Percentiles rank a stretch among this genome's conserved stretches.
Conservation (phyloP, 2,329 filamentous ascomycete species). For the Epicoccum nigrum region DNA sequence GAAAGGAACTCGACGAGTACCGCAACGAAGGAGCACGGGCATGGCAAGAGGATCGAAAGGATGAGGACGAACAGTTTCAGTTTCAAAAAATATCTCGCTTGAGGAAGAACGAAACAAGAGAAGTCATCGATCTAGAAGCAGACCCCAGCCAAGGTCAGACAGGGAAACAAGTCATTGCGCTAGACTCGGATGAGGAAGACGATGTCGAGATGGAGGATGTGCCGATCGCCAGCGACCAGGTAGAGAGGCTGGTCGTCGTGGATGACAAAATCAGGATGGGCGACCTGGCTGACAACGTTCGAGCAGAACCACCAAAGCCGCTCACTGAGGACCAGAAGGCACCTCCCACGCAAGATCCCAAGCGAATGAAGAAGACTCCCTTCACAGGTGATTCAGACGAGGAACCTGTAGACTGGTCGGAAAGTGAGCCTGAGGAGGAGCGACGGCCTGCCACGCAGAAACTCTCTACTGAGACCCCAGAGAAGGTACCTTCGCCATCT, state of each 20-base stretch:
- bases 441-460: constrained; percentile 3
- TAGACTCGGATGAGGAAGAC: constrained; percentile 67
- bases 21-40: constrained; percentile 51
- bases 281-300: constrained; percentile 52
- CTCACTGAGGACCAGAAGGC: constrained; percentile 25
- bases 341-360: constrained; percentile 29
- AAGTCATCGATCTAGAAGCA: constrained; percentile 56
- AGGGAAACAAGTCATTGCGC: constrained; percentile 62
- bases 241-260: constrained; percentile 37
- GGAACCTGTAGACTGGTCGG: constrained; percentile 58
- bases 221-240: constrained; percentile 11
- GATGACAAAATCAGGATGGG: constrained; percentile 48
- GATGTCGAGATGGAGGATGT: constrained; percentile 43
- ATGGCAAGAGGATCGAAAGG: constrained; percentile 63
- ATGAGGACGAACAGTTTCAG: constrained; percentile 64
- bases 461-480: not conserved
- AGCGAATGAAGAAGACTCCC: constrained; percentile 24
- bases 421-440: constrained; percentile 54
- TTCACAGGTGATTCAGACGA: constrained; percentile 46
- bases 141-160: constrained; percentile 51
- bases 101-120: constrained; percentile 60
- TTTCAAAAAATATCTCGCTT: constrained; percentile 67
- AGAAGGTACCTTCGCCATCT: not conserved
- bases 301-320: constrained; percentile 50
- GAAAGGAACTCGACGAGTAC: constrained; percentile 61